Base-by-base conservation (phyloP, 495 filamentous ascomycete species). In the Aspergillus bertholletiae region DNA sequence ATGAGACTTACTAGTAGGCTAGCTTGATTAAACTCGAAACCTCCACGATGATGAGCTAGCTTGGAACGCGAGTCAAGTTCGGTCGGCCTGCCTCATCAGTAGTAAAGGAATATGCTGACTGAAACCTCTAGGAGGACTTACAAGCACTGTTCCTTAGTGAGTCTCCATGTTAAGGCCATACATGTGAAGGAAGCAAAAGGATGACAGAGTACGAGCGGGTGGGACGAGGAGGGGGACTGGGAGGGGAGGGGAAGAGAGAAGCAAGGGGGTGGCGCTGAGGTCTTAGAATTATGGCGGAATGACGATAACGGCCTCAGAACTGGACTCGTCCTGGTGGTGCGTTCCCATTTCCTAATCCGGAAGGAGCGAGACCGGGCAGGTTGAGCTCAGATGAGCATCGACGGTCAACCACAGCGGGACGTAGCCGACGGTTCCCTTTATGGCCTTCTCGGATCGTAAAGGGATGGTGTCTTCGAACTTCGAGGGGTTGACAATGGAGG, bases 101-200 rank as follows among this genome's bases (percentile, higher is more conserved):
- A 43, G 39, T 21, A 43, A 28, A 39, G 18, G n/a, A 37, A 18
- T 22, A 43, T 4, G 22, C 39, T 11, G 15, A 22, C 39, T 8
- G 26, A 28, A 5, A 28, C 39, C 20, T 21, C 22, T 9, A 43
- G 40, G 28, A 21, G 20, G 12, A 51, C 58, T 47, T 54, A 61
- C 58, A 61, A 55, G 54, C 51, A 57, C 54, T 51, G 51, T 61
- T 51, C 39, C 54, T 51, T 51, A 51, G 54, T 61, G 50, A 47
- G 40, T 40, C 32, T 34, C 20, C 22, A 46, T 45, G 37, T 41
- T 44, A 8, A 13, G 11, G 12, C 12, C 17, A 15, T 32, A 44
- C 3, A 18, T 18, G 43, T 13, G 24, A 24, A 48, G 40, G 22
- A 26, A 20, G 15, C 17, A 21, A 18, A 35, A 39, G 18, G n/a